A percentile compares a stretch with the other conserved stretches of the same genome.
Evolutionary conservation across 495 filamentous ascomycete genomes (phyloP).

Genomic region (Daldinia vernicosa): DNA sequence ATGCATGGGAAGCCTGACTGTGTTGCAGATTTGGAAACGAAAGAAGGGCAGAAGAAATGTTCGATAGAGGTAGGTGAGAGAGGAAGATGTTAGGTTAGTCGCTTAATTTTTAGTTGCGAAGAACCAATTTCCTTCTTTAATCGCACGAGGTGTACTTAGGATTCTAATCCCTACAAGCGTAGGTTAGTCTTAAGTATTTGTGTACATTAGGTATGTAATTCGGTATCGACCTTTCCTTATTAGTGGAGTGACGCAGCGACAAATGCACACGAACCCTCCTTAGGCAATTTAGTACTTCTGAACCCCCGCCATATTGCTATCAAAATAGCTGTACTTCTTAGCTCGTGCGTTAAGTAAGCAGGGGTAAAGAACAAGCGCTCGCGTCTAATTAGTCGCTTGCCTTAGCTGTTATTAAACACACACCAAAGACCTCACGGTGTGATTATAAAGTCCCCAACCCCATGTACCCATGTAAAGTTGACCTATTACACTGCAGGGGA

Average conservation of each 20-base stretch:
- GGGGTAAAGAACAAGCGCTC: slow-evolving; percentile 30
- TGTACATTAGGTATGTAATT: too few relatives aligned
- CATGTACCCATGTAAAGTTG: not conserved
- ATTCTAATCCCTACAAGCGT: slow-evolving; percentile 22
- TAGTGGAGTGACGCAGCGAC: slow-evolving; percentile 34
- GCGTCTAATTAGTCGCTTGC: slow-evolving; percentile 42
- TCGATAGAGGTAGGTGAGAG: slow-evolving; percentile 29
- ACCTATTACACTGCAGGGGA: not conserved
- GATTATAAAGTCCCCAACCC: slow-evolving; percentile 7
- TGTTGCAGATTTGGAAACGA: slow-evolving; percentile 37
- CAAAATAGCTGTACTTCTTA: slow-evolving; percentile 24
- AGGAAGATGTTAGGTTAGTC: not conserved
- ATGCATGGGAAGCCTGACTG: slow-evolving; percentile 30
- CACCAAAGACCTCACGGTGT: slow-evolving; percentile 17
- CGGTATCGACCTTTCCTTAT: slow-evolving; percentile 28
- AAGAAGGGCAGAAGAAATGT: slow-evolving; percentile 39
- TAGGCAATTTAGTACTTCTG: slow-evolving; percentile 36
- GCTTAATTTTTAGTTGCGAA: slow-evolving; percentile 16
- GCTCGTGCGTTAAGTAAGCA: slow-evolving; percentile 27
- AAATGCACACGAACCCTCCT: slow-evolving; percentile 34
- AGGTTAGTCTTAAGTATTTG: slow-evolving; percentile 14
- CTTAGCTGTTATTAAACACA: slow-evolving; percentile 9
- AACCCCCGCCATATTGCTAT: slow-evolving; percentile 17
- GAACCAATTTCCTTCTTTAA: slow-evolving; percentile 16
- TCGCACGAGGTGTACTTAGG: slow-evolving; percentile 33